Evolutionary conservation across 1,284 basidiomycete genomes (phyloP).

Genomic region (Ustilago sp.): DNA sequence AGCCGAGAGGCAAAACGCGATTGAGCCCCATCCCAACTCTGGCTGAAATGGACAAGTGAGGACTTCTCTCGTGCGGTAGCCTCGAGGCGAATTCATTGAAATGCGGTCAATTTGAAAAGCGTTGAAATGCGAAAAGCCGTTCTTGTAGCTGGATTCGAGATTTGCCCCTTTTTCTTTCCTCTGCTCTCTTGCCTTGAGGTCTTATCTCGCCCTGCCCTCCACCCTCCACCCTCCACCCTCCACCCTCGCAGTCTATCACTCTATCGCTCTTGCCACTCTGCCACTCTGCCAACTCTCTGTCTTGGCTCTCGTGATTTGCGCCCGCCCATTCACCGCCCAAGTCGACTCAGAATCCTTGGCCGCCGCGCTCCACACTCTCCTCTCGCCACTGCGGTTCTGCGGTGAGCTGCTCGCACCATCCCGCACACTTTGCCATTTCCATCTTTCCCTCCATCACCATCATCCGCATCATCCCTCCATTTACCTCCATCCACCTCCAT

Average conservation of each 20-base stretch:
- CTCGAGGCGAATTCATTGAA: neutral
- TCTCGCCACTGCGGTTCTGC: neutral
- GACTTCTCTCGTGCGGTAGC: neutral
- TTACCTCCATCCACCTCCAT: neutral
- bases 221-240: neutral
- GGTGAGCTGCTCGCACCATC: neutral
- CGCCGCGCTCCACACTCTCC: conserved; percentile 9
- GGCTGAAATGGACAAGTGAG: neutral
- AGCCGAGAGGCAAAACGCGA: neutral
- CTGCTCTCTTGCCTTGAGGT: neutral
- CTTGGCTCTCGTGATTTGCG: no score
- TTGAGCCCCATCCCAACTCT: neutral
- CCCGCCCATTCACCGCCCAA: no score
- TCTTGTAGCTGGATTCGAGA: neutral
- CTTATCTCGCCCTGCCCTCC: conserved; percentile 8
- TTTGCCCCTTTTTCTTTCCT: conserved; percentile 1
- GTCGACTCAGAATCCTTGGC: no score
- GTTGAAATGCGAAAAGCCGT: conserved; percentile 4
- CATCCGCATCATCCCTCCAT: conserved; percentile 2
- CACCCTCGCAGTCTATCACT: neutral
- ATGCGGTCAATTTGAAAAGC: conserved; percentile 20
- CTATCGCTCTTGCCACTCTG: neutral
- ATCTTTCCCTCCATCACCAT: conserved; percentile 74
- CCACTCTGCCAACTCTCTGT: neutral
- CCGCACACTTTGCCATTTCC: conserved; percentile 74